These are phyloP conservation scores for Avena insularis DNA, from an alignment of 176 grass and related monocot species.

Conservation along the genomic window DNA sequence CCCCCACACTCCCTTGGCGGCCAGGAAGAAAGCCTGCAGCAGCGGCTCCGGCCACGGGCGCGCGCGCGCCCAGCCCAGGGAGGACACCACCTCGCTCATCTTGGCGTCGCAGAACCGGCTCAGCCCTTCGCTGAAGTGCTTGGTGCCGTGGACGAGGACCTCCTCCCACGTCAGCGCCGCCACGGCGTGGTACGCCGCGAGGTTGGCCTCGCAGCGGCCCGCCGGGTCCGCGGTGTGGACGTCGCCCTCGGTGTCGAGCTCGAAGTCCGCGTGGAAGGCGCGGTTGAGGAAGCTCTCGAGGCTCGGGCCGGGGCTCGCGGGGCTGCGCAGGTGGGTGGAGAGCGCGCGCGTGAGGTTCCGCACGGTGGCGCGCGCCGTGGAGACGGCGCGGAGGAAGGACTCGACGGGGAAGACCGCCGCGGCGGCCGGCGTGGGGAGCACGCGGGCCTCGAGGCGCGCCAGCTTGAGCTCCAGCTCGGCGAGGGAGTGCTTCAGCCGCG, in stretches of 20 bases:
- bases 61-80: slow-evolving; percentile 70
- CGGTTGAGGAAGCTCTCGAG: slow-evolving; percentile 87
- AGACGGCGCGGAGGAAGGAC: slow-evolving; percentile 62
- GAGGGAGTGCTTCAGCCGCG: slow-evolving; percentile 72
- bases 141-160: slow-evolving; percentile 78
- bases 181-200: slow-evolving; percentile 62
- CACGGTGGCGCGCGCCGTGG: slow-evolving; percentile 66
- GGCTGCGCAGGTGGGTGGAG: slow-evolving; percentile 61
- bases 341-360: slow-evolving; percentile 80
- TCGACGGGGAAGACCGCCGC: slow-evolving; percentile 46
- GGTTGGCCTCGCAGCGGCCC: slow-evolving; percentile 70
- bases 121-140: slow-evolving; percentile 83
- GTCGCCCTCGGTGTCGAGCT: slow-evolving; percentile 68
- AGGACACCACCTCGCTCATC: slow-evolving; percentile 90
- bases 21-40: slow-evolving; percentile 84
- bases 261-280: slow-evolving; percentile 74
- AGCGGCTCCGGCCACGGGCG: slow-evolving; percentile 83
- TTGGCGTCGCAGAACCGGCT: slow-evolving; percentile 96
- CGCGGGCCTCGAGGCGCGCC: slow-evolving; percentile 67
- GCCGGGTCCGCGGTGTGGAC: slow-evolving; percentile 58
- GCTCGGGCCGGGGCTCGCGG: slow-evolving; percentile 50
- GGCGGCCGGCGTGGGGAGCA: slow-evolving; percentile 7
- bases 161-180: slow-evolving; percentile 78
- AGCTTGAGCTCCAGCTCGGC: slow-evolving; percentile 86
- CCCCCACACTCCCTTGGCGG: slow-evolving; percentile 80